phyloP scores from a whole-genome alignment of 2,329 filamentous ascomycete genomes.

The Gaeumannomyces tritici region DNA sequence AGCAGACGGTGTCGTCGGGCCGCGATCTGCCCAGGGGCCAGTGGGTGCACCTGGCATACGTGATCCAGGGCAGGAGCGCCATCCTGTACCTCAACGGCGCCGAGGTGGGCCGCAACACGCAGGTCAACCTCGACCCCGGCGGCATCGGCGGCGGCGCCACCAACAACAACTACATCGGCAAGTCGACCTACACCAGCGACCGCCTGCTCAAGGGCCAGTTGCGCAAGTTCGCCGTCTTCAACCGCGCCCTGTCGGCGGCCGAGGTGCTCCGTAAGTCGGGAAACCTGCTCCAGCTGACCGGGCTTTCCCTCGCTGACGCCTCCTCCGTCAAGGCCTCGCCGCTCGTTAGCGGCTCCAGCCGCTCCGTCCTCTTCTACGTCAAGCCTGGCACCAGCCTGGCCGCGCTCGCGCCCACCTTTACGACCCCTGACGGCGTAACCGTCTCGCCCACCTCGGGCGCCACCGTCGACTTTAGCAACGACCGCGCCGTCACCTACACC shows the following conservation, averaged over 20 bases:
- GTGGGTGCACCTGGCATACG: conserved; percentile 13
- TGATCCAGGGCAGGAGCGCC: conserved; percentile 8
- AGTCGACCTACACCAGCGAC: conserved; percentile 12
- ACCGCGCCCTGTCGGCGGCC: conserved; percentile 10
- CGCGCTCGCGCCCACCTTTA: conserved; percentile 11
- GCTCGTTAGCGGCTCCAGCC: conserved; percentile 8
- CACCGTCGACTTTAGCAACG: conserved; percentile 8
- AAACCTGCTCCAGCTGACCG: neutral
- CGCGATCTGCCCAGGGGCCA: conserved; percentile 9
- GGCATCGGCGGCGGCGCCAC: conserved; percentile 13
- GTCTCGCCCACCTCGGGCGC: conserved; percentile 11
- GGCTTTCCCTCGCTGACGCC: conserved; percentile 4
- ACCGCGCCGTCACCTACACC: conserved; percentile 8
- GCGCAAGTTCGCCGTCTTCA: conserved; percentile 13
- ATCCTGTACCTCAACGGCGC: conserved; percentile 25
- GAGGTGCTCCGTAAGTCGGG: conserved; percentile 8
- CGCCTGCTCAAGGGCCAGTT: conserved; percentile 13
- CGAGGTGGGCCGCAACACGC: conserved; percentile 26
- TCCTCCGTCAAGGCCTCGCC: conserved; percentile 9
- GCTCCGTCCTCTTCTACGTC: conserved; percentile 10
- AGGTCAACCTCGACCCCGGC: conserved; percentile 8
- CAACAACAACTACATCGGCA: conserved; percentile 13
- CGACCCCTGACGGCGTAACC: conserved; percentile 9
- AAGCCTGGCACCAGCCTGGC: conserved; percentile 11
- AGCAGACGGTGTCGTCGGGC: conserved; percentile 9